Base-by-base conservation (phyloP, 1,139 yeast genomes). In the Entelexis paramagnoliae region DNA sequence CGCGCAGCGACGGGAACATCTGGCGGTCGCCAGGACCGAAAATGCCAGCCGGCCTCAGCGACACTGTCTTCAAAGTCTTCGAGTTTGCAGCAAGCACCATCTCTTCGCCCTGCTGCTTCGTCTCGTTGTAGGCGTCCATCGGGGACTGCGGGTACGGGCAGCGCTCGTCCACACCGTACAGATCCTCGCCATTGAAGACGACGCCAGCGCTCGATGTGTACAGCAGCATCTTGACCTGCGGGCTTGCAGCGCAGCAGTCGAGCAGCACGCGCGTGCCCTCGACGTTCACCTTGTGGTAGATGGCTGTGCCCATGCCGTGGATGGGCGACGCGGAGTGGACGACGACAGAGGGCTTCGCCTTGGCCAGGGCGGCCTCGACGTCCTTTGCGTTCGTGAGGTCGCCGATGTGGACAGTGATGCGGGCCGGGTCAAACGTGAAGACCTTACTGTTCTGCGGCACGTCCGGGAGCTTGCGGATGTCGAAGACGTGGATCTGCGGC, bases 11-110 rank as follows among this genome's bases (percentile, higher is more conserved):
- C 5, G 98, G 98, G 47, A 93, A 91, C 63, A 91, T 72, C 67
- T 93, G 99, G 57, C 98, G 79, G 67, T 93, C 98, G 44, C 98
- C 98, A 5, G 98, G 98, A 6, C 98, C 99, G 70, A 93, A 91
- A 48, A 93, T 88, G 36, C 98, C 99, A 0, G 98, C 96, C 2
- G 98, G 98, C 59, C 99, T 79, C 52, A 93, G 70, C 6, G 96
- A 89, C 40, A 86, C 83, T 0, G 98, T 91, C 49, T 74, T 68
- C 55, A 85, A 77, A 8, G 75, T 74, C n/a, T 72, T 71, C 0
- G 71, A 41, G 68, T 71, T 59, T 72, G 94, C 85, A 36, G 75
- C 70, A 64, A 89, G 73, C 2, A 89, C 96, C 67, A 81, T 77
- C 29, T 75, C 76, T 68, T 93, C 99, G 0, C 96, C 99, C 54